phyloP scores from a whole-genome alignment of 352 stramenopile species.

The Phytopythium montanum region DNA sequence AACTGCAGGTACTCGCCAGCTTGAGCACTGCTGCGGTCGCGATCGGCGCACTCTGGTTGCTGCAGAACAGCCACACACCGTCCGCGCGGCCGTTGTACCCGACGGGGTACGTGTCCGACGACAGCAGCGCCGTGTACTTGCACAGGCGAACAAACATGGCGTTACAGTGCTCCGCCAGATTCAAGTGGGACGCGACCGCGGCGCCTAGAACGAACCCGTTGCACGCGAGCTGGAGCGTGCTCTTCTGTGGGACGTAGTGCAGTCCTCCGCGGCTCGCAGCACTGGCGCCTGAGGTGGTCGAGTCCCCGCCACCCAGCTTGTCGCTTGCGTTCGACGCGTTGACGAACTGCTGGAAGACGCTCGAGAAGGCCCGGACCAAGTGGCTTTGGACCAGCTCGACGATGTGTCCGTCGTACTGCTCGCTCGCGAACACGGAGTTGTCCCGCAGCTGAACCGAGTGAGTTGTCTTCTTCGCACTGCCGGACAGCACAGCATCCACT shows the following conservation, averaged over 20 bases:
- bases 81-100: slow-evolving; percentile 62
- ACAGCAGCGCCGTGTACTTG: slow-evolving; percentile 59
- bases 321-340: slow-evolving; percentile 51
- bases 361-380: slow-evolving; percentile 53
- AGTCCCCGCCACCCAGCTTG: slow-evolving; percentile 9
- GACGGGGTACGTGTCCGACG: slow-evolving; percentile 51
- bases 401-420: slow-evolving; percentile 72
- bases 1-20: slow-evolving; percentile 53
- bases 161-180: slow-evolving; percentile 56
- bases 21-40: slow-evolving; percentile 71
- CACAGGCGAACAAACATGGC: slow-evolving; percentile 52
- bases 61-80: slow-evolving; percentile 53
- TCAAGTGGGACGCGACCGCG: slow-evolving; percentile 50
- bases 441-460: not conserved
- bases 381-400: slow-evolving; percentile 56
- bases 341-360: slow-evolving; percentile 74
- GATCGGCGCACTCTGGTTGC: slow-evolving; percentile 64
- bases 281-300: slow-evolving; percentile 17
- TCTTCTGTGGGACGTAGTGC: slow-evolving; percentile 69
- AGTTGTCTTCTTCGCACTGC: not conserved
- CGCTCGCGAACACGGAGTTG: slow-evolving; percentile 7
- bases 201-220: slow-evolving; percentile 72
- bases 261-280: slow-evolving; percentile 13
- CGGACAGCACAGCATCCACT: not conserved
- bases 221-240: slow-evolving; percentile 66